Conservation (phyloP, 1,284 basidiomycete genomes). For the Cronartium ribicola region DNA sequence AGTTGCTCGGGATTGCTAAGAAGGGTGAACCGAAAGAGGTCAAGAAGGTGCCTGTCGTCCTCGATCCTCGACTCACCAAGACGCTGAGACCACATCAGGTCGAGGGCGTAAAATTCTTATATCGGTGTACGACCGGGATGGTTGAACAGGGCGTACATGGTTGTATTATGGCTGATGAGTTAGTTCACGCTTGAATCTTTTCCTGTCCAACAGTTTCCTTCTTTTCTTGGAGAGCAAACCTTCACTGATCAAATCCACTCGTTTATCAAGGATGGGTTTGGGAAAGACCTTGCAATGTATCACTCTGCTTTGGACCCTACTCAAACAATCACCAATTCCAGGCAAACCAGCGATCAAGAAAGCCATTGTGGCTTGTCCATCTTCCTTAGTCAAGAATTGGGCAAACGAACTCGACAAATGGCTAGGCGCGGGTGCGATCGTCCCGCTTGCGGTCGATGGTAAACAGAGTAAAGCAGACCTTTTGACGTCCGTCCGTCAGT, state of each 20-base stretch:
- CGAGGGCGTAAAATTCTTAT: slow-evolving; percentile 97
- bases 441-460: slow-evolving; percentile 78
- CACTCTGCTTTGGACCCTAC: slow-evolving; percentile 88
- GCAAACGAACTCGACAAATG: slow-evolving; percentile 96
- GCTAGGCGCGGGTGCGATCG: slow-evolving; percentile 77
- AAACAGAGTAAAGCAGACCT: slow-evolving; percentile 79
- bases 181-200: slow-evolving; percentile 61
- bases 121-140: slow-evolving; percentile 90
- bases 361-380: slow-evolving; percentile 95
- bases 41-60: slow-evolving; percentile 90
- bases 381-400: slow-evolving; percentile 96
- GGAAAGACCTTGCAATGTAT: slow-evolving; percentile 94
- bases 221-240: neutral
- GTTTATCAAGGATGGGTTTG: slow-evolving; percentile 44
- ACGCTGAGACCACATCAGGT: slow-evolving; percentile 94
- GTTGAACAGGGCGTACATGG: slow-evolving; percentile 86
- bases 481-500: slow-evolving; percentile 71
- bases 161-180: slow-evolving; percentile 94
- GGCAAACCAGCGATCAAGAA: slow-evolving; percentile 89
- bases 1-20: slow-evolving; percentile 69
- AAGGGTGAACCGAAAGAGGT: slow-evolving; percentile 50
- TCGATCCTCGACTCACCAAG: slow-evolving; percentile 80
- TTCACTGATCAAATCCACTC: neutral
- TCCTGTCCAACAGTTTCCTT: neutral
- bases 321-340: slow-evolving; percentile 88